Evolutionary conservation across 208 protist species (phyloP).

Genomic region (Zelonia costaricensis): DNA sequence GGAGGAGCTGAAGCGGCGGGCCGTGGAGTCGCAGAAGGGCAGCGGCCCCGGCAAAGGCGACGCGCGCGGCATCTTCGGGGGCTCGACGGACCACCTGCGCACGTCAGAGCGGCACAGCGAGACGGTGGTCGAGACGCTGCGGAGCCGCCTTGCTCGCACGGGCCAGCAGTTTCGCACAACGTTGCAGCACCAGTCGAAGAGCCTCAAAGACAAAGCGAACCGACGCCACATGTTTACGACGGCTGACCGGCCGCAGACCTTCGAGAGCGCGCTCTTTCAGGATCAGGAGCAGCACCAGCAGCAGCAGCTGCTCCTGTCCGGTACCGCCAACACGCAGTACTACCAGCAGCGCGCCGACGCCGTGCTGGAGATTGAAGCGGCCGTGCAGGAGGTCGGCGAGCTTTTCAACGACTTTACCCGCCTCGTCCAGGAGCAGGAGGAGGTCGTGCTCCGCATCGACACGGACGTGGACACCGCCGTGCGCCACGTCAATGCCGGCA

Average conservation of each 20-base stretch:
- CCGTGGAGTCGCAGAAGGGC: constrained; percentile 54
- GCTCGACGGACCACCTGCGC: constrained; percentile 21
- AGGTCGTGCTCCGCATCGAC: constrained; percentile 91
- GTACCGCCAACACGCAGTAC: constrained; percentile 73
- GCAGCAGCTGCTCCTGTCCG: constrained; percentile 64
- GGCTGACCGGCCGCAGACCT: constrained; percentile 73
- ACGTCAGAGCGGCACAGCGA: constrained; percentile 45
- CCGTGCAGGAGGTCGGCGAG: constrained; percentile 88
- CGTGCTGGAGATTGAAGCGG: constrained; percentile 86
- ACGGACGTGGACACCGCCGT: constrained; percentile 82
- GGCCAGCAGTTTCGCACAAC: constrained; percentile 84
- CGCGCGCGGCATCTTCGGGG: constrained; percentile 8
- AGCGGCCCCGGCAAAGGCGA: constrained; percentile 1
- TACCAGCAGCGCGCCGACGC: constrained; percentile 83
- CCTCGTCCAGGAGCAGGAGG: constrained; percentile 92
- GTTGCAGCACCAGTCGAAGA: constrained; percentile 76
- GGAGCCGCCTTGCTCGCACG: constrained; percentile 67
- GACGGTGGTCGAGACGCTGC: constrained; percentile 80
- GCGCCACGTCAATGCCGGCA: constrained; percentile 90
- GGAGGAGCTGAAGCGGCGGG: constrained; percentile 72
- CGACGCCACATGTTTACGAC: constrained; percentile 83
- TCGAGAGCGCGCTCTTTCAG: constrained; percentile 90
- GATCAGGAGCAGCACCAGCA: constrained; percentile 82
- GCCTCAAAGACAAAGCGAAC: constrained; percentile 73
- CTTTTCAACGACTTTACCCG: constrained; percentile 93